Evolutionary conservation across 176 grass and related monocot species (phyloP).

Genomic region (Leersia perrieri): DNA sequence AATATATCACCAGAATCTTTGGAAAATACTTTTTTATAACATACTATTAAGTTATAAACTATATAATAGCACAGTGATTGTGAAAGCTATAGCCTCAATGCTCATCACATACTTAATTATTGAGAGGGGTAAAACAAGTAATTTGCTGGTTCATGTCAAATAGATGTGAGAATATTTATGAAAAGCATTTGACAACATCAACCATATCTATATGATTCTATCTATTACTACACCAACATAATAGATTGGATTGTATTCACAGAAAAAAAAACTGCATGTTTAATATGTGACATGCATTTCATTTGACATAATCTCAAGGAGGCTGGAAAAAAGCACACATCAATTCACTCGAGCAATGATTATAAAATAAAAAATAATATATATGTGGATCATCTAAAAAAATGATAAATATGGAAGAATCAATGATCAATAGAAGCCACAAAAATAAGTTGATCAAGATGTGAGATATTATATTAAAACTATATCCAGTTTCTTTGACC

Average conservation of each 20-base stretch:
- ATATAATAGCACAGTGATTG: neutral
- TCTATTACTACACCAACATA: no score
- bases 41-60: no score
- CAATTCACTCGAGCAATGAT: neutral
- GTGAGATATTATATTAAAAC: conserved; percentile 11
- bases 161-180: neutral
- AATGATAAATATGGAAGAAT: neutral
- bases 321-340: neutral
- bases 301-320: neutral
- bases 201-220: no score
- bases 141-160: no score
- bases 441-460: conserved; percentile 6
- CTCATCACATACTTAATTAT: neutral
- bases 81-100: neutral
- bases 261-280: neutral
- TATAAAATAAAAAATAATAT: neutral
- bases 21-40: neutral
- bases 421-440: neutral
- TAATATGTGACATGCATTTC: neutral
- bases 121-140: neutral
- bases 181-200: no score
- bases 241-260: no score
- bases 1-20: neutral
- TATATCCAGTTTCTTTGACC: conserved; percentile 15
- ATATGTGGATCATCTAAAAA: neutral